phyloP scores from a whole-genome alignment of 1,139 yeast species.

The Sporopachydermia cereana region DNA sequence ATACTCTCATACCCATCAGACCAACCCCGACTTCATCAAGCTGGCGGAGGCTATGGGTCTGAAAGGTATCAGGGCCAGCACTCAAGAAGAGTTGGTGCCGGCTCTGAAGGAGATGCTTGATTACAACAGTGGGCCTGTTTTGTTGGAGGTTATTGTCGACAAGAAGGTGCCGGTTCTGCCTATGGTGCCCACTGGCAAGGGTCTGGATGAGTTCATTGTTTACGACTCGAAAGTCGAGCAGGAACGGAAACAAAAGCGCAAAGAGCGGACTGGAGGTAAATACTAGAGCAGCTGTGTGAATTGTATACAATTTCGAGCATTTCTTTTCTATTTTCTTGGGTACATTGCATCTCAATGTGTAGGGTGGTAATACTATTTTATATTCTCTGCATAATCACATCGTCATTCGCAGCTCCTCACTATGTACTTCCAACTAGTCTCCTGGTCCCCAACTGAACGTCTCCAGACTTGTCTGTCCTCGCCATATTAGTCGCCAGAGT shows the following conservation, averaged over 20 bases:
- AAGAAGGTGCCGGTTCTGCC: conserved; percentile 97
- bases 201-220: conserved; percentile 79
- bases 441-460: too few species aligned
- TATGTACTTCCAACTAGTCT: background rate
- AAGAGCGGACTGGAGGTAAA: conserved; percentile 46
- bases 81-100: conserved; percentile 50
- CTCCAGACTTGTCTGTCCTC: too few species aligned
- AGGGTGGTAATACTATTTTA: too few species aligned
- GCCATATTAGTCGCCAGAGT: too few species aligned
- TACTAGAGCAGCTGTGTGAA: conserved; percentile 21
- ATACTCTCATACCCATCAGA: conserved; percentile 92
- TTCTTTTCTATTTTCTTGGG: background rate
- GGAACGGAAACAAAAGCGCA: conserved; percentile 56
- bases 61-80: conserved; percentile 63
- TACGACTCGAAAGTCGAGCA: conserved; percentile 74
- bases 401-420: too few species aligned
- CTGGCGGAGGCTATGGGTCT: conserved; percentile 91
- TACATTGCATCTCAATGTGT: too few species aligned
- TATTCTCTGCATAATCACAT: too few species aligned
- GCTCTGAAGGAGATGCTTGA: conserved; percentile 68
- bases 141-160: conserved; percentile 84
- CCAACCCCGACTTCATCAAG: conserved; percentile 86
- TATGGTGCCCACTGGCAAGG: conserved; percentile 96
- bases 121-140: conserved; percentile 66
- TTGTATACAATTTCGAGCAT: background rate